These are phyloP conservation scores for Tulasnella sp. DNA, from an alignment of 768 basidiomycete genomes.

Conservation along the genomic window DNA sequence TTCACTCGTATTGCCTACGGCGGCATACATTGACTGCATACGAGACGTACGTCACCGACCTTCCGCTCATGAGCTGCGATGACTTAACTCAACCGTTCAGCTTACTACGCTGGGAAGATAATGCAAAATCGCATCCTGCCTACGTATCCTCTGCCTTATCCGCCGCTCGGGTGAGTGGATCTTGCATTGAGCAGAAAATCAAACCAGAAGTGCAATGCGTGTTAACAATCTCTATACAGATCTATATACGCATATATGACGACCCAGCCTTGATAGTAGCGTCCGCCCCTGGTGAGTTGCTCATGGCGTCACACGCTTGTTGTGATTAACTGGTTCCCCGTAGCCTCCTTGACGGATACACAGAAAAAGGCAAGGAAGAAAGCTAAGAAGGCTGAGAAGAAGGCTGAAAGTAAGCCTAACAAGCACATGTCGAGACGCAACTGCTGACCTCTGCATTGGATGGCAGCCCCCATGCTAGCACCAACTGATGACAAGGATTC, in stretches of 20 bases:
- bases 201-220: constrained; percentile 17
- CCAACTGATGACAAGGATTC: constrained; percentile 57
- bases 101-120: constrained; percentile 72
- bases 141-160: constrained; percentile 64
- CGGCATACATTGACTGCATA: constrained; percentile 83
- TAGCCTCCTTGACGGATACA: constrained; percentile 39
- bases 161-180: constrained; percentile 47
- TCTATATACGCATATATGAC: constrained; percentile 63
- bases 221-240: constrained; percentile 33
- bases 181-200: neutral
- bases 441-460: neutral
- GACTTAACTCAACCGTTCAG: constrained; percentile 30
- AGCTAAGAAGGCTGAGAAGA: constrained; percentile 49
- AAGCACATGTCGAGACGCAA: neutral
- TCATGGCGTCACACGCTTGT: neutral
- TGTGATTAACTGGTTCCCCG: neutral
- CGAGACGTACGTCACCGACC: constrained; percentile 46
- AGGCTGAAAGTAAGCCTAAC: neutral
- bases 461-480: neutral
- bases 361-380: constrained; percentile 81
- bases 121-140: constrained; percentile 58
- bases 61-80: neutral
- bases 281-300: constrained; percentile 23
- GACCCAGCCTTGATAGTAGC: constrained; percentile 45
- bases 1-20: constrained; percentile 88